Percentiles rank a stretch among this genome's conserved stretches.
Conservation (phyloP, 495 filamentous ascomycete genomes). For the Penicillium mononematosum region DNA sequence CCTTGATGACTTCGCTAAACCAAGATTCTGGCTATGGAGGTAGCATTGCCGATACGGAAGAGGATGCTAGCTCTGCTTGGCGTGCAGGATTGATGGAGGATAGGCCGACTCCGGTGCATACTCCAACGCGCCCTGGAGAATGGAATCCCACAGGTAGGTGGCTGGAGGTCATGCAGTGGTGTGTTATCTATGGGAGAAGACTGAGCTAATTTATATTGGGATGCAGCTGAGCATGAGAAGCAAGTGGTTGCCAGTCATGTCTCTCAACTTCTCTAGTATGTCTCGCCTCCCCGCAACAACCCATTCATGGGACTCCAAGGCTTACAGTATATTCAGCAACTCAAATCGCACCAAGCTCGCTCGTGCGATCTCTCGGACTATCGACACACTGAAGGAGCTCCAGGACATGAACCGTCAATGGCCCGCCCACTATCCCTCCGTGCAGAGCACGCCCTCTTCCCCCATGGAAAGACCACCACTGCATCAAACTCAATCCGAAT, state of each 20-base stretch:
- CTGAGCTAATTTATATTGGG: conserved; percentile 2
- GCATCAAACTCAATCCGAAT: conserved; percentile 52
- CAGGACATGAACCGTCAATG: conserved; percentile 87
- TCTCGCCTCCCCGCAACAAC: conserved; percentile 3
- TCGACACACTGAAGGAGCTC: conserved; percentile 76
- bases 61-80: conserved; percentile 47
- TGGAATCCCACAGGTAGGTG: conserved; percentile 45
- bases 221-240: conserved; percentile 56
- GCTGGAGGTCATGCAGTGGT: background rate
- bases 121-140: conserved; percentile 50
- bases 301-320: background rate
- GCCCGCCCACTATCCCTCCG: conserved; percentile 93
- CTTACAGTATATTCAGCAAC: conserved; percentile 59
- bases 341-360: conserved; percentile 82
- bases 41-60: conserved; percentile 57
- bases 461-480: conserved; percentile 45
- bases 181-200: background rate
- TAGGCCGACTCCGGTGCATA: conserved; percentile 59
- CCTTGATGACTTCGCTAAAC: conserved; percentile 69
- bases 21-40: conserved; percentile 90
- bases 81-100: conserved; percentile 65
- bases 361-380: conserved; percentile 76
- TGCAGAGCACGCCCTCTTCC: conserved; percentile 59
- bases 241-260: conserved; percentile 66
- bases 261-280: conserved; percentile 67